Base-by-base conservation (phyloP, 2,329 filamentous ascomycete genomes). In the Paecilomyces sp. region DNA sequence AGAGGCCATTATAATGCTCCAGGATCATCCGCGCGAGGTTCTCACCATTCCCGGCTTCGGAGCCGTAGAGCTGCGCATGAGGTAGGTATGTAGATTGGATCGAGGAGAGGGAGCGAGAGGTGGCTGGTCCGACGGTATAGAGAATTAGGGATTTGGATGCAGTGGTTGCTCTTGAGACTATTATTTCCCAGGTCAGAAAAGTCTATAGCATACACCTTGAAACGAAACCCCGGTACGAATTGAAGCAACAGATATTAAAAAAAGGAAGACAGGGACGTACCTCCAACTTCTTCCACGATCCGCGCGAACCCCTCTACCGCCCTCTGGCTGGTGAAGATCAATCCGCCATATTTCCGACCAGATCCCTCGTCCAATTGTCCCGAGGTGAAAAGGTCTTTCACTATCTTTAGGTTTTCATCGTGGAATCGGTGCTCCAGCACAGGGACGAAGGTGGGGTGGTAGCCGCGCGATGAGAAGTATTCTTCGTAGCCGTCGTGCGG, bases 1-100 rank as follows among this genome's bases (percentile, higher is more conserved):
- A 68, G 11, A 80, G 62, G 7, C 61, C 60, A 58, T 82, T 84
- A 70, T 96, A 96, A 71, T 96, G 89, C 2, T 86, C 76, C 5
- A 96, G 80, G 58, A 99, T 97, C 69, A 88, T 89, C 5, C 82
- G 77, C 0, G 92, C 88, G 30, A 99, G 82, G 1, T 83, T 85
- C 64, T 93, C 90, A 31, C 93, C 94, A 65, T 88, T 96, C 12
- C 94, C 94, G 0, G 90, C 89, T 61, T 95, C 87, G 63, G 88
- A 85, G 54, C 93, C 94, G 61, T 90, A 83, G 33, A 97, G 84
- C 0, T 54, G 85, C 78, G 68, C 88, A 71, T 50, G 79, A 70
- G 56, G 85, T 77, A 59, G 75, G 65, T 71, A 63, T 15, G 63
- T 63, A 64, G 67, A 69, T 50, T 78, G 73, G 11, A 88, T 66